Base-by-base conservation (phyloP, 140 eudicot species). In the Eryngium alpinum region DNA sequence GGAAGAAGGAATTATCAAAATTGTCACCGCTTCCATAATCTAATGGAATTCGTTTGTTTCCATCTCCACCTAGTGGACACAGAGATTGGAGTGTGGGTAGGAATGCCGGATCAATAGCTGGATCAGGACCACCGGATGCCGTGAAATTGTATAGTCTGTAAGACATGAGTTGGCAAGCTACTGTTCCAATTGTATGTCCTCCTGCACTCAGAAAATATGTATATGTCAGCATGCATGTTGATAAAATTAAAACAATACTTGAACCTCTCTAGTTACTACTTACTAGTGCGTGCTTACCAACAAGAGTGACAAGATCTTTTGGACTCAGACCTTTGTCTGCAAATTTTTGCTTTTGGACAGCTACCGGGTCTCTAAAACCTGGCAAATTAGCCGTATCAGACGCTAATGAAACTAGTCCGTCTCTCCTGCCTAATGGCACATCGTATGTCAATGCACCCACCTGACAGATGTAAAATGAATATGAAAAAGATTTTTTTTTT, bases 251-350 rank as follows among this genome's bases (percentile, higher is more conserved):
- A n/a, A n/a, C n/a, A n/a, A n/a, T n/a, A n/a, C n/a, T n/a, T n/a
- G n/a, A n/a, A n/a, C n/a, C n/a, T n/a, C n/a, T n/a, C n/a, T n/a
- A n/a, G n/a, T n/a, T n/a, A n/a, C n/a, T n/a, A n/a, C n/a, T n/a
- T n/a, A n/a, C n/a, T n/a, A n/a, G n/a, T n/a, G n/a, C n/a, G n/a
- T n/a, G 83, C 92, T 87, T 87, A 92, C 97, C 97, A 29, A 92
- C 94, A 66, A 92, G 92, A 67, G 94, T 77, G 56, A 92, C 96
- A 38, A 92, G 90, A 75, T 90, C 97, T 86, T 90, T 90, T 52
- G 86, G 77, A 80, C 79, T 86, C 51, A 92, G 91, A 1, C 89
- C 91, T 82, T 86, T 88, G 27, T 74, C 90, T 0, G 84, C 69
- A 77, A 92, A 92, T 80, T 89, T 89, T 63, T 77, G 66, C 56